Evolutionary conservation across 169 alveolate genomes (phyloP).

Genomic region (Eimeria necatrix): DNA sequence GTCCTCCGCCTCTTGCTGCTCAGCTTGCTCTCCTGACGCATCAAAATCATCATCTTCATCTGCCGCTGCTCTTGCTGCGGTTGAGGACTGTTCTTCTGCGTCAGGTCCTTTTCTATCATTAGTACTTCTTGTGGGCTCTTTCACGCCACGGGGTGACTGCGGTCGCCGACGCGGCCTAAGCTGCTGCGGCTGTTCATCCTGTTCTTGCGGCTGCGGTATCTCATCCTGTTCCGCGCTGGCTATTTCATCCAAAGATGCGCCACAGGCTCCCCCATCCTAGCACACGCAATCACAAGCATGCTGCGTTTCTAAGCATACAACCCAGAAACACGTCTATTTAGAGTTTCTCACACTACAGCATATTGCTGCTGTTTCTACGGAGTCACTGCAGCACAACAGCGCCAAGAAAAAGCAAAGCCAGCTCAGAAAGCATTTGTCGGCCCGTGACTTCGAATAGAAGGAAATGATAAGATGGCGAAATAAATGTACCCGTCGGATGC

Average conservation of each 20-base stretch:
- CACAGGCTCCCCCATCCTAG: conserved; percentile 7
- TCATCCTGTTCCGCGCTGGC: not conserved
- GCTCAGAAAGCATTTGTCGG: no score
- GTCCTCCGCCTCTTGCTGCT: conserved; percentile 67
- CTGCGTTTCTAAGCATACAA: not conserved
- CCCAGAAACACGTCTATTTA: not conserved
- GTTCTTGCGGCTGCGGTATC: conserved; percentile 28
- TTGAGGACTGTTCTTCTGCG: not conserved
- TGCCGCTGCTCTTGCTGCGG: conserved; percentile 55
- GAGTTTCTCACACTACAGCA: not conserved
- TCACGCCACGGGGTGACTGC: conserved; percentile 40
- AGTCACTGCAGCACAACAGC: no score
- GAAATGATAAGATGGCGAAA: no score
- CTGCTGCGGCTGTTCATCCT: not conserved
- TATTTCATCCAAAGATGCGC: not conserved
- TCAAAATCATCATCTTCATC: conserved; percentile 58
- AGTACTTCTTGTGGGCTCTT: not conserved
- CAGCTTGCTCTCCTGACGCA: not conserved
- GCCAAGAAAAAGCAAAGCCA: no score
- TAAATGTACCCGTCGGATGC: conserved; percentile 8
- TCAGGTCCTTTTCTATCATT: not conserved
- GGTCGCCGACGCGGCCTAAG: conserved; percentile 16
- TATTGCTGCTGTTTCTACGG: no score
- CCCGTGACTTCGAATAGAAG: no score
- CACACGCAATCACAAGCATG: not conserved